Percentiles rank a stretch among this genome's conserved stretches.
phyloP scores from a whole-genome alignment of 495 filamentous ascomycete genomes.

The Neurospora cerealis region DNA sequence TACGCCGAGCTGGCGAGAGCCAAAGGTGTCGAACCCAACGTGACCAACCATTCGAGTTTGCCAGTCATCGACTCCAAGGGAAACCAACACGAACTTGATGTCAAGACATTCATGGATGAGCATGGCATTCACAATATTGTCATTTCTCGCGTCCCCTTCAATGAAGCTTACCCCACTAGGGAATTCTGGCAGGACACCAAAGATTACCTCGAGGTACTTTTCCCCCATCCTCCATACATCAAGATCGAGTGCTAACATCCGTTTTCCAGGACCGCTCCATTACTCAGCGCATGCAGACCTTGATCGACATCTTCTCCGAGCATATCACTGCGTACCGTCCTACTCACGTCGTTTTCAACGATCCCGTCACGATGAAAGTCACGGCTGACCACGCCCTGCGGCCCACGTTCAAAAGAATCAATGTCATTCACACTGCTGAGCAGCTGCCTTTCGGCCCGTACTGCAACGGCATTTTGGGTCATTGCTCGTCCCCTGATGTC shows the following conservation, averaged over 20 bases:
- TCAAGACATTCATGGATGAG: conserved; percentile 20
- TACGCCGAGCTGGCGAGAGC: conserved; percentile 6
- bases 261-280: not conserved
- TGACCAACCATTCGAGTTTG: not conserved
- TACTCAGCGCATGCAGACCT: conserved; percentile 5
- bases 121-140: conserved; percentile 15
- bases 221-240: not conserved
- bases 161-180: conserved; percentile 10
- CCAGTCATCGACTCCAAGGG: conserved; percentile 2
- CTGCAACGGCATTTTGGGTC: conserved; percentile 12
- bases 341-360: conserved; percentile 25
- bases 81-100: not conserved
- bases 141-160: conserved; percentile 10
- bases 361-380: conserved; percentile 22
- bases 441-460: conserved; percentile 24
- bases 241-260: not conserved
- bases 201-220: conserved; percentile 17
- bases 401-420: conserved; percentile 13
- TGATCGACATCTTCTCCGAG: conserved; percentile 8
- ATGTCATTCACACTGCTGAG: conserved; percentile 23
- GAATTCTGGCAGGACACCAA: conserved; percentile 17
- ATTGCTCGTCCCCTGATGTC: conserved; percentile 14
- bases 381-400: conserved; percentile 5
- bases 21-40: conserved; percentile 13
- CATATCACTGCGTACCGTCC: conserved; percentile 14